Base-by-base conservation (phyloP, 805 yeast species). In the Candida quercuum region DNA sequence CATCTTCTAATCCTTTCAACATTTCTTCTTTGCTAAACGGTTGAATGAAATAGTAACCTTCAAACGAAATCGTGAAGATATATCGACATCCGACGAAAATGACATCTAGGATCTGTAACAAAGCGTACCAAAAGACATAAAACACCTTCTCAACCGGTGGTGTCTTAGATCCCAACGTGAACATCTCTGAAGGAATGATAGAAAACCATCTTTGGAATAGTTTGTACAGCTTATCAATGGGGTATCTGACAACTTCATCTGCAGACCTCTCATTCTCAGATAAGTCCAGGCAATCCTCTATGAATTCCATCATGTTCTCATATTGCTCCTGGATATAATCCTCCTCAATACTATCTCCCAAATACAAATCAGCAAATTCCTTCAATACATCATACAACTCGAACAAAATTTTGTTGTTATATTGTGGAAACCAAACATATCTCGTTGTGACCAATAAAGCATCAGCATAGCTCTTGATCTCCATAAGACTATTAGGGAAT, bases 361-460 rank as follows among this genome's bases (percentile, higher is more conserved):
- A n/a, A n/a, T n/a, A n/a, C n/a, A n/a, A n/a, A n/a, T 21, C 32
- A 3, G 36, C 36, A 37, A 32, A 37, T 10, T 20, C 28, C 12
- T 27, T 31, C 12, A 37, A n/a, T 12, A 21, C 28, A 3, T 32
- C 32, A 3, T 13, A 13, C 9, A 37, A 20, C 19, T 32, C 39
- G 14, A 13, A n/a, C 3, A 37, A 13, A 4, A 21, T 23, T 16
- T 7, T 21, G 6, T n/a, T 15, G 8, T 37, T 32, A 28, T 37
- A 37, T 8, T 14, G 29, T 7, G 39, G 36, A 2, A 26, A 22
- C 28, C 31, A 22, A 9, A 37, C 14, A 18, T 17, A 21, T 17
- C 22, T 37, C 1, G 39, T 28, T 6, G 35, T 32, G 20, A 27
- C 27, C 14, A 32, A 11, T 17, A 26, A 32, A 10, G 32, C 27